These are phyloP conservation scores for Curvularia sp. DNA, from an alignment of 2,329 filamentous ascomycete species.

Conservation along the genomic window DNA sequence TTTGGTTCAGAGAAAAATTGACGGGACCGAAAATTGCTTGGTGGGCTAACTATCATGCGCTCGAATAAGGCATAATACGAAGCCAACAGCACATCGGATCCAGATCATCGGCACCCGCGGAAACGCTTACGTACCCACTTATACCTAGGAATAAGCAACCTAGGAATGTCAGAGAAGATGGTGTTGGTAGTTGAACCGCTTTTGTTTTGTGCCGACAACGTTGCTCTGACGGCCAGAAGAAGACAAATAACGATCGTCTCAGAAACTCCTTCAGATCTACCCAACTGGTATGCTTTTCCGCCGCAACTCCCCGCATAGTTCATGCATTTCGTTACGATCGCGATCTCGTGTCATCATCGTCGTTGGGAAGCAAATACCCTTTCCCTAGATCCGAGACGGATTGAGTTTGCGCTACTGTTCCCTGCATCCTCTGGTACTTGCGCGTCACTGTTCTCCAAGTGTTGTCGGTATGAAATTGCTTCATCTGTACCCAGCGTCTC, in stretches of 20 bases:
- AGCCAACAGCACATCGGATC: constrained; percentile 5
- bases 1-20: constrained; percentile 1
- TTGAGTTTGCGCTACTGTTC: not conserved
- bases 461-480: not conserved
- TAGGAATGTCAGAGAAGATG: not conserved
- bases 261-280: not conserved
- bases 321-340: not conserved
- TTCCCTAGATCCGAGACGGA: not conserved
- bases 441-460: too few species aligned
- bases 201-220: constrained; percentile 3
- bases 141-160: constrained; percentile 11
- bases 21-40: constrained; percentile 3
- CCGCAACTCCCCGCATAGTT: not conserved
- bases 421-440: not conserved
- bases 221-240: not conserved
- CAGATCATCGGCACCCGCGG: constrained; percentile 5
- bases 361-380: not conserved
- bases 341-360: not conserved
- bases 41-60: constrained; percentile 5
- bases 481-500: too few species aligned
- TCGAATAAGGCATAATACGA: constrained; percentile 7
- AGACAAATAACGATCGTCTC: not conserved
- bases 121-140: not conserved
- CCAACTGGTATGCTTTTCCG: not conserved
- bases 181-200: not conserved